Base-by-base conservation (phyloP, 2,329 filamentous ascomycete genomes). In the Aspergillus vadensis region DNA sequence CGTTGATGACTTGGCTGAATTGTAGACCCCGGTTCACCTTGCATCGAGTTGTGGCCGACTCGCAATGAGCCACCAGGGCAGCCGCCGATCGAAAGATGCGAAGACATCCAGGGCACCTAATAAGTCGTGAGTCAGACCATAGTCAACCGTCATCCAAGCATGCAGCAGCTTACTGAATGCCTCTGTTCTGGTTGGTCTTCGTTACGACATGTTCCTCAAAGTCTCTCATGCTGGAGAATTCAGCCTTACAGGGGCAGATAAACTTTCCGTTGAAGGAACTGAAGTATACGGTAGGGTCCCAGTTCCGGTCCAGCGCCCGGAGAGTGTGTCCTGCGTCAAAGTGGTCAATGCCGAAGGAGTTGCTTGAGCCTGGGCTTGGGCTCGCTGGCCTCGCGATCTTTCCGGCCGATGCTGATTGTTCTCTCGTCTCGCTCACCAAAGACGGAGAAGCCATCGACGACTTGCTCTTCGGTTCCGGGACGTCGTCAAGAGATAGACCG, bases 11-110 rank as follows among this genome's bases (percentile, higher is more conserved):
- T 54, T 75, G 69, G 3, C 69, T 72, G 52, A 74, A 77, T 8
- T 69, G 63, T 2, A 57, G 48, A 19, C 65, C 67, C 1, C 72
- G 62, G 30, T 67, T 71, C 39, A 79, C 70, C 7, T 67, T 64
- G 66, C 79, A 80, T 19, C 72, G 71, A 25, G 65, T 68, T 12
- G 65, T 76, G 2, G 67, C 65, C 1, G 72, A 72, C 62, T 81
- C 79, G 58, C 73, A 74, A 58, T 81, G 79, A 0, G 74, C 72
- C n/a, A 79, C 67, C 4, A 80, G 67, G 0, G 76, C 77, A 0
- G 74, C 62, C 0, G 70, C 72, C 10, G 69, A 72, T 25, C 73
- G 73, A 69, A 80, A 81, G 25, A 65, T 50, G 39, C 73, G 76
- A 51, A 72, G 64, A 48, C 79, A 81, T 15, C 68, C 66, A 5